Base-by-base conservation (phyloP, 2,329 filamentous ascomycete genomes). In the Colletotrichum sojae region DNA sequence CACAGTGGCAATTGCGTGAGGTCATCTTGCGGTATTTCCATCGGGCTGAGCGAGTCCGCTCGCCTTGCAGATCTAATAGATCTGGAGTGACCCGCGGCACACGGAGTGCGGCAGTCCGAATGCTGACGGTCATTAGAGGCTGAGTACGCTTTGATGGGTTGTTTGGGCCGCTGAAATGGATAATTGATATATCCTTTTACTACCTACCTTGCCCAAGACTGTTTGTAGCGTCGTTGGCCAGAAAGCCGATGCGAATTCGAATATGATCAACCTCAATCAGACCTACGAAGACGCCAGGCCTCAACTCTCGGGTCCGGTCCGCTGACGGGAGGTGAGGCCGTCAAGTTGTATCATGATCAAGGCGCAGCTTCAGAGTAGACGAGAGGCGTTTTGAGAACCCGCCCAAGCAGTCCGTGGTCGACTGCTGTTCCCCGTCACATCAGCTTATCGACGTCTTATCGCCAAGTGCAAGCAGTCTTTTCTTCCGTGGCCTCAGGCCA, bases 401-500 rank as follows among this genome's bases (percentile, higher is more conserved):
- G 16, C 31, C 22, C 39, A 25, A 58, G 43, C 56, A 45, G 25
- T 22, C n/a, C 18, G 45, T 16, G 18, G 5, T 48, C 18, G 45
- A 20, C 9, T 18, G 6, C 45, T n/a, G 40, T 43, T 43, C 16
- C 15, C 40, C 40, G n/a, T 48, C 18, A 18, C 20, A 12, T 49
- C 43, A 20, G 5, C 46, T 69, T 67, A 69, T 69, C 67, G 66
- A 69, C 56, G 60, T 55, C 55, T 67, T 67, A 61, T 69, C 67
- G 46, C 20, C 4, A 25, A 25, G 51, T 31, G 45, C 52, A 52
- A 36, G n/a, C 46, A n/a, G 15, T 20, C 6, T 22, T n/a, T n/a
- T 12, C 25, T 46, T 5, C 20, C 36, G 22, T 53, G 64, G 66
- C 66, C 66, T 69, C 49, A 69, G 66, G 66, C 66, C 54, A 69